Percentiles rank a stretch among this genome's conserved stretches.
These are phyloP conservation scores for Sclerotinia borealis DNA, from an alignment of 2,329 filamentous ascomycete species.

Conservation along the genomic window DNA sequence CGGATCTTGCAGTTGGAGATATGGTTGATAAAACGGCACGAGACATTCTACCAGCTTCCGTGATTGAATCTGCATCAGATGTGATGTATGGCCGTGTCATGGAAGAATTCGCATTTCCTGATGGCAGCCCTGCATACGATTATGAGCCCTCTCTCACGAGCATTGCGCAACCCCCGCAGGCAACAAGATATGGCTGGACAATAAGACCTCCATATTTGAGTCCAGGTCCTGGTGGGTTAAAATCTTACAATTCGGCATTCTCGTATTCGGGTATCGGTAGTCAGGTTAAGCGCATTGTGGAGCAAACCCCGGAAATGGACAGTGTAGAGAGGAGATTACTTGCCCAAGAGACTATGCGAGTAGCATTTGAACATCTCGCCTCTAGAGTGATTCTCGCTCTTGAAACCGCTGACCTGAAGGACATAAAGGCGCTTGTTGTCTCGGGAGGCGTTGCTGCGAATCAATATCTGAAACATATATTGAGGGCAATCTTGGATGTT, in stretches of 20 bases:
- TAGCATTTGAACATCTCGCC: constrained; percentile 82
- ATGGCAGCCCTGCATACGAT: constrained; percentile 34
- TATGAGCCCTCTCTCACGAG: constrained; percentile 46
- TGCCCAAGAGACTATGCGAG: constrained; percentile 67
- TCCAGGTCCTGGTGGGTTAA: constrained; percentile 39
- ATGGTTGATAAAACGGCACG: constrained; percentile 83
- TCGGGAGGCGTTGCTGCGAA: constrained; percentile 91
- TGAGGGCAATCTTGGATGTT: constrained; percentile 51
- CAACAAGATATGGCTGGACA: constrained; percentile 54
- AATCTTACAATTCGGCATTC: constrained; percentile 41
- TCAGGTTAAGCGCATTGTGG: constrained; percentile 52
- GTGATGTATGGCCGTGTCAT: constrained; percentile 78
- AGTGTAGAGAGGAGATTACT: constrained; percentile 60
- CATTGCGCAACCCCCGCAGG: constrained; percentile 47
- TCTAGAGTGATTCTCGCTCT: constrained; percentile 68
- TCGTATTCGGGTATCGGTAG: constrained; percentile 70
- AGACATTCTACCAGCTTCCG: constrained; percentile 58
- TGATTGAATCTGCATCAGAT: constrained; percentile 49
- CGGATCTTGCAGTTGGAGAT: constrained; percentile 85
- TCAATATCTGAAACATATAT: constrained; percentile 64
- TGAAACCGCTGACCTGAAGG: constrained; percentile 20
- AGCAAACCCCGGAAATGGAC: constrained; percentile 39
- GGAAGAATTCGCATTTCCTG: constrained; percentile 71
- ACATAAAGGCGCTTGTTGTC: constrained; percentile 62
- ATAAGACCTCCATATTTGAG: constrained; percentile 61